Percentiles rank a stretch among this genome's conserved stretches.
Conservation (phyloP, 768 basidiomycete species). For the Lyophyllum shimeji region DNA sequence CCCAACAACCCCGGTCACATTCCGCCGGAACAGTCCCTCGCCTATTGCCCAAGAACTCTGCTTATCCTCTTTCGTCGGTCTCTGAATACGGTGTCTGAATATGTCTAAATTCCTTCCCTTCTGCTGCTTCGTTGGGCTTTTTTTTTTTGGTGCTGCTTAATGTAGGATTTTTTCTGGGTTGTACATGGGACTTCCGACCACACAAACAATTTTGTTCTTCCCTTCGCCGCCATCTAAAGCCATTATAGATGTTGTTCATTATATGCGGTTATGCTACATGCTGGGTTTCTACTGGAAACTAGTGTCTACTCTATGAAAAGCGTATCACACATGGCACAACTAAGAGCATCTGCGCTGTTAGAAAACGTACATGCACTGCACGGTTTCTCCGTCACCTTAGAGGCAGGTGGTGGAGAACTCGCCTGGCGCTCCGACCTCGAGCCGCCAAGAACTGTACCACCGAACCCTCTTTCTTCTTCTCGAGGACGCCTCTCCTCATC, state of each 20-base stretch:
- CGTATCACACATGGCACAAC: slow-evolving; percentile 51
- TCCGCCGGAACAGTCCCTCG: slow-evolving; percentile 21
- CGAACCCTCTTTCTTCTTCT: slow-evolving; percentile 68
- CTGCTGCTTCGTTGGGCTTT: slow-evolving; percentile 24
- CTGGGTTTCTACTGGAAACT: slow-evolving; percentile 20
- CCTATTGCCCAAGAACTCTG: slow-evolving; percentile 19
- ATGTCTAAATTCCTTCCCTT: slow-evolving; percentile 18
- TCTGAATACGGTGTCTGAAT: slow-evolving; percentile 40
- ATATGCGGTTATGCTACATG: slow-evolving; percentile 10
- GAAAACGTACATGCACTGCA: slow-evolving; percentile 61
- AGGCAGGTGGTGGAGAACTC: slow-evolving; percentile 11
- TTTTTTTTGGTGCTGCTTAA: slow-evolving; percentile 25
- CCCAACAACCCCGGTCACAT: slow-evolving; percentile 19
- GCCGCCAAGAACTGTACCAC: slow-evolving; percentile 67
- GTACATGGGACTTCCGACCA: slow-evolving; percentile 27
- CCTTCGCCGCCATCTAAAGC: slow-evolving; percentile 13
- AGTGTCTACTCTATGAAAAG: slow-evolving; percentile 31
- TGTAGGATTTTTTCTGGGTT: slow-evolving; percentile 26
- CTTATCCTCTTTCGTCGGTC: slow-evolving; percentile 35
- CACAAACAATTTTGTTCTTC: slow-evolving; percentile 18
- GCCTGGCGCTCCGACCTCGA: slow-evolving; percentile 17
- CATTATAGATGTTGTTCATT: slow-evolving; percentile 20
- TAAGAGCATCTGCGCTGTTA: slow-evolving; percentile 42
- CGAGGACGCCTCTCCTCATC: slow-evolving; percentile 48
- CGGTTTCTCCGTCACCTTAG: slow-evolving; percentile 26